Base-by-base conservation (phyloP, 2,329 filamentous ascomycete species). In the Colletotrichum neosansevieriae region DNA sequence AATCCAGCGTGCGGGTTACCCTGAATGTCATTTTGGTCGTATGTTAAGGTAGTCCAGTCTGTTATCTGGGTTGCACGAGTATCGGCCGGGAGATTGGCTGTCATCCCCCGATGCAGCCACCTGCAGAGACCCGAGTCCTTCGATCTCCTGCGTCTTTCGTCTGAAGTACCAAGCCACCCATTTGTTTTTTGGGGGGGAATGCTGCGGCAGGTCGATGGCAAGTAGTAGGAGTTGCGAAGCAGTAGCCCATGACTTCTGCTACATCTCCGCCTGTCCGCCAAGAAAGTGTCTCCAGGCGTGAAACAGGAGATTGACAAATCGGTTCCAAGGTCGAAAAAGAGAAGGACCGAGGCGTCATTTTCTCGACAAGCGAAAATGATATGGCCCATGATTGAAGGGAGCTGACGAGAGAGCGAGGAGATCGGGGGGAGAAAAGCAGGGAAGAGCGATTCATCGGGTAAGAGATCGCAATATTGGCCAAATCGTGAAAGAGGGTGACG, bases 201-300 rank as follows among this genome's bases (percentile, higher is more conserved):
- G 19, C 9, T 38, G 24, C 12, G 40, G 13, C 17, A 40, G 38
- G 38, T 17, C n/a, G 49, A n/a, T 32, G 49, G 10, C 24, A 58
- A 58, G 49, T 51, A 58, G 49, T 51, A 21, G 49, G 24, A 58
- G 29, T 36, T 38, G 54, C 17, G 40, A 58, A 29, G 54, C 54
- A 54, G 24, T 24, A 54, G n/a, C n/a, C 19, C 34, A 34, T 17
- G 19, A 54, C 19, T 56, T 53, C 61, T 60, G 61, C 42, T 56
- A 66, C 66, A 57, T 56, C 66, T 66, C 40, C 56, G 49, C 61
- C 61, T 36, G 57, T 15, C 32, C 51, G 66, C 66, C 61, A 69
- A 69, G 66, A 69, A 65, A 69, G 47, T 50, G 49, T 69, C 61
- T 44, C 54, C 61, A 66, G 54, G 49, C 54, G 66, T 69, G 66